A percentile compares a stretch with the other conserved stretches of the same genome.
Conservation (phyloP, 2,329 filamentous ascomycete species). For the Cadophora malorum region DNA sequence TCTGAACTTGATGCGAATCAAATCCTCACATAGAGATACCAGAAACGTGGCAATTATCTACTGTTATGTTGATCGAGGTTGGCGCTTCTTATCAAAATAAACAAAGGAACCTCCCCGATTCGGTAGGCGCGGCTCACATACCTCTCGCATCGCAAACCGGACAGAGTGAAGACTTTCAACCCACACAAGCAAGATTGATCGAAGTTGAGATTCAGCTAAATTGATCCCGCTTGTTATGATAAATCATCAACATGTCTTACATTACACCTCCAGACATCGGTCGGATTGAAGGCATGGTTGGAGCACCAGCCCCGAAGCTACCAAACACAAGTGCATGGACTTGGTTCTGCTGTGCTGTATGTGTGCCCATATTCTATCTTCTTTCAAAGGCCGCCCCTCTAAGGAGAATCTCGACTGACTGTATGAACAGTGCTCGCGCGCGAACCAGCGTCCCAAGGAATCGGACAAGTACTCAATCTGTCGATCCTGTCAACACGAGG, state of each 20-base stretch:
- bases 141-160: not conserved
- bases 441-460: constrained; percentile 6
- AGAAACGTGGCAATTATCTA: not conserved
- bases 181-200: not conserved
- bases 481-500: constrained; percentile 1
- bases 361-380: not conserved
- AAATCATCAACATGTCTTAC: not conserved
- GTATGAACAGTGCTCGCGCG: not conserved
- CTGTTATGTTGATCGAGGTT: not conserved
- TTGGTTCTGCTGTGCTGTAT: constrained; percentile 10
- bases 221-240: not conserved
- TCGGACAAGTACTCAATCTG: not conserved
- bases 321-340: not conserved
- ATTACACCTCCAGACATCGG: constrained; percentile 9
- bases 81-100: not conserved
- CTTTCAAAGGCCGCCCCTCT: not conserved
- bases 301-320: not conserved
- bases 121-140: not conserved
- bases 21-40: not conserved
- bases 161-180: not conserved
- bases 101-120: not conserved
- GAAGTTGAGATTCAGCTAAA: not conserved
- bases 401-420: not conserved
- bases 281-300: not conserved
- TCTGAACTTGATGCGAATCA: not conserved